Conservation (phyloP, 2,329 filamentous ascomycete species). For the Parafenestella ontariensis region DNA sequence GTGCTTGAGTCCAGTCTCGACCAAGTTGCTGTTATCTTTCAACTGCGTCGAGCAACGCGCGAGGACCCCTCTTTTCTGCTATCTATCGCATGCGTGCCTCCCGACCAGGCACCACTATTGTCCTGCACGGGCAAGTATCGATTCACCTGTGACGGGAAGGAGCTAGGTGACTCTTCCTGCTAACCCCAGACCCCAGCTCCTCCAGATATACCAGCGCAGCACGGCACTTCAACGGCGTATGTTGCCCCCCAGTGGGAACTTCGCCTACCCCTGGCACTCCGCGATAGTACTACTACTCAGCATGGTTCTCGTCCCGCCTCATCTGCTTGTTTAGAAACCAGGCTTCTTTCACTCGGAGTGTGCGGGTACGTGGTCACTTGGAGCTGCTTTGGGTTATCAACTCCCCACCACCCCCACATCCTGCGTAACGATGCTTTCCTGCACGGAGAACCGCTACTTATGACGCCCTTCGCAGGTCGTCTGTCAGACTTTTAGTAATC, state of each 20-base stretch:
- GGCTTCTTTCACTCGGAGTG: not conserved
- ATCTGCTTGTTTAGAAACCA: not conserved
- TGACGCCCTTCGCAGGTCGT: not conserved
- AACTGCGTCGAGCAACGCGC: not conserved
- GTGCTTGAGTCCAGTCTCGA: not conserved
- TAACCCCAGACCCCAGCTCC: not conserved
- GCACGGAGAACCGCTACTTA: not conserved
- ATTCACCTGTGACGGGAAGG: not conserved
- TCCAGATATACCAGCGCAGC: not conserved
- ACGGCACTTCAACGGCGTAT: not conserved
- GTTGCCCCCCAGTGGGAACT: not conserved
- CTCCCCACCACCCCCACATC: conserved; percentile 7
- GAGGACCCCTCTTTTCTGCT: not conserved
- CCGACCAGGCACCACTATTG: not conserved
- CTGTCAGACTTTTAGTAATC: not conserved
- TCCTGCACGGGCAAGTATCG: not conserved
- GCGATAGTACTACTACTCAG: not conserved
- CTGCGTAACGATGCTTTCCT: conserved; percentile 7
- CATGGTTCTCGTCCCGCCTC: not conserved
- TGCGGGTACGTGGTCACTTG: not conserved
- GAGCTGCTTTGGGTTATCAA: not conserved
- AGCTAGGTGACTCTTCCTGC: not conserved
- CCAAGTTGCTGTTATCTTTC: too few species aligned
- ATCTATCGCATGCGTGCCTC: not conserved
- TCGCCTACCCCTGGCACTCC: not conserved